Base-by-base conservation (phyloP, 352 stramenopile genomes). In the Globisporangium carolinianum region DNA sequence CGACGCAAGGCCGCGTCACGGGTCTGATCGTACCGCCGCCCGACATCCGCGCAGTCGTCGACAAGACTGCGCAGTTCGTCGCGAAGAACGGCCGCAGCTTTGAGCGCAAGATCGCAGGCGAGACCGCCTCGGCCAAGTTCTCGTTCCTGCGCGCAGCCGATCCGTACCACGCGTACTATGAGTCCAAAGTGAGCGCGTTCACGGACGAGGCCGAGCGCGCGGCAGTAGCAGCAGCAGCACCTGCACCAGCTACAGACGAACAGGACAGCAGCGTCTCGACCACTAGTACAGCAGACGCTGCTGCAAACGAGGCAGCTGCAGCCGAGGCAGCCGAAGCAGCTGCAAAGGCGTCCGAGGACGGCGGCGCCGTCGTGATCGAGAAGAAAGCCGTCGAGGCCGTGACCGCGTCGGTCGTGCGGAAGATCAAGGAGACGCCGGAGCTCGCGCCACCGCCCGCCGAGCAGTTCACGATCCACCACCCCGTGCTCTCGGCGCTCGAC, bases 51-150 rank as follows among this genome's bases (percentile, higher is more conserved):
- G 94, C 92, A 4, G 94, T 99, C 38, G 95, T 98, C 55, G 96
- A 99, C 77, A 98, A 98, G 76, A 99, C 97, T 6, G 97, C 97
- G 52, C 81, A 97, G 68, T 99, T 98, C 71, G 97, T 99, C 53
- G 96, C 96, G 32, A 97, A 96, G 67, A 98, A 99, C 70, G 97
- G 97, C 6, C 89, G 96, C 60, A 95, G 81, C 47, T 99, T 99
- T 66, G 97, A 99, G 80, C 85, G 87, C 61, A 92, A 94, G 59
- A 99, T 99, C 73, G 94, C 83, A 55, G 93, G 87, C 55, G 95
- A 98, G 76, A 93, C 92, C 42, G 94, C 97, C 64, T 98, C 91
- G 48, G 79, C 95, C 49, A 98, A 98, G 67, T 99, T 99, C 75
- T 94, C 96, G 37, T 99, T 99, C 75, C 79, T 99, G 67, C 88